phyloP scores from a whole-genome alignment of 176 grass and related monocot species.

The Rhynchospora pubera region DNA sequence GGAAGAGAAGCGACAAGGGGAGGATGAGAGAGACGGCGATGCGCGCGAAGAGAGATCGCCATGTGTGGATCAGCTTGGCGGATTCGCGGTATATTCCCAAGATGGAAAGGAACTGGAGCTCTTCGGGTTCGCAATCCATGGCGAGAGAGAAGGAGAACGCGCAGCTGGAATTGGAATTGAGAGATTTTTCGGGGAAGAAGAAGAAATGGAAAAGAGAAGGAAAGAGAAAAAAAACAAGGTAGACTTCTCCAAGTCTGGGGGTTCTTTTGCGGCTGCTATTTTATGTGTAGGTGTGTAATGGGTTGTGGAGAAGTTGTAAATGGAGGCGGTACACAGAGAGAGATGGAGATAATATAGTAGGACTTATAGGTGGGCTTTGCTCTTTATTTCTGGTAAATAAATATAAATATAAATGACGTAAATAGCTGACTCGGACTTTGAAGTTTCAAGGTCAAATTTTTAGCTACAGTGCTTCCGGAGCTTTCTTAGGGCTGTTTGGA shows the following conservation, averaged over 20 bases:
- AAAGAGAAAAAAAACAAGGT: background rate
- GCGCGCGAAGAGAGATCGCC: conserved; percentile 59
- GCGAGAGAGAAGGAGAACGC: background rate
- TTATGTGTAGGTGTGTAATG: background rate
- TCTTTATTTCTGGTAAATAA: background rate
- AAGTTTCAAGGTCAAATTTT: background rate
- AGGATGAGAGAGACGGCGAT: conserved; percentile 63
- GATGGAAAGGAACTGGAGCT: conserved; percentile 79
- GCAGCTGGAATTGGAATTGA: background rate
- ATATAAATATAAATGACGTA: background rate
- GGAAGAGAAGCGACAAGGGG: conserved; percentile 68
- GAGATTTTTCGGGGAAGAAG: background rate
- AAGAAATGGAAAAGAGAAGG: background rate
- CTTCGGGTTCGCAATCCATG: conserved; percentile 68
- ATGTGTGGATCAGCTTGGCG: conserved; percentile 27
- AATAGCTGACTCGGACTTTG: conserved; percentile 2
- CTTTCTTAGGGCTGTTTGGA: too few relatives aligned
- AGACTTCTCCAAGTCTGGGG: background rate
- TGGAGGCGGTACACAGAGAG: background rate
- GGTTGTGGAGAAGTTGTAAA: background rate
- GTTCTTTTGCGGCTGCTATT: background rate
- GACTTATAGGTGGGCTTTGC: background rate
- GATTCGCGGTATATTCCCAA: conserved; percentile 45
- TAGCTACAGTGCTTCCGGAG: background rate
- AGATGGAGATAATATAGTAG: background rate